Conservation (phyloP, 2,329 filamentous ascomycete genomes). For the Fusarium solani-melongenae region DNA sequence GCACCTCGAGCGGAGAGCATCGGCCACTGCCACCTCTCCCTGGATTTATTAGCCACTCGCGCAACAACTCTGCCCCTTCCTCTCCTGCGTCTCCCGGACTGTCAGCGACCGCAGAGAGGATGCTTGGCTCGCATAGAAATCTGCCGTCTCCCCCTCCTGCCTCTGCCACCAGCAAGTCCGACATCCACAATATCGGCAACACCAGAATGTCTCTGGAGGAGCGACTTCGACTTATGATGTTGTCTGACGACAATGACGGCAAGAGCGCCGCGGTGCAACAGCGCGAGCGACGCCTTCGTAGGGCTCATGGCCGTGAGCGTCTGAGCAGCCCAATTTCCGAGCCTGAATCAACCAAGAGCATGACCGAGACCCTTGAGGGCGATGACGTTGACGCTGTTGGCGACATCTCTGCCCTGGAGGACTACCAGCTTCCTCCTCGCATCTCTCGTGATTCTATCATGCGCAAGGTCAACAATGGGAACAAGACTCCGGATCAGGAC, state of each 20-base stretch:
- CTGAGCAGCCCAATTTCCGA: conserved; percentile 57
- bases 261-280: conserved; percentile 73
- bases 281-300: conserved; percentile 75
- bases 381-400: conserved; percentile 70
- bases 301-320: conserved; percentile 65
- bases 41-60: conserved; percentile 58
- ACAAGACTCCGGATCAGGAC: conserved; percentile 64
- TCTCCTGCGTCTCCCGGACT: conserved; percentile 70
- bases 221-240: conserved; percentile 87
- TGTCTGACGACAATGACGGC: conserved; percentile 71
- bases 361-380: conserved; percentile 58
- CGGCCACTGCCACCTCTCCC: conserved; percentile 90
- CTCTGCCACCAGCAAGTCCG: conserved; percentile 73
- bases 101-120: conserved; percentile 77
- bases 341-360: conserved; percentile 47
- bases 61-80: conserved; percentile 57
- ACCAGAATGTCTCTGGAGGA: conserved; percentile 87
- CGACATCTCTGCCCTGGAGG: conserved; percentile 68
- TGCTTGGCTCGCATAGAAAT: conserved; percentile 72
- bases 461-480: conserved; percentile 78
- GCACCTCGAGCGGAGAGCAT: conserved; percentile 82
- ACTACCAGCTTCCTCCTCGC: conserved; percentile 76
- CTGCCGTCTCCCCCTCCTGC: conserved; percentile 80
- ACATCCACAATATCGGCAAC: conserved; percentile 80
- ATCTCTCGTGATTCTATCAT: conserved; percentile 96